These are phyloP conservation scores for Ophiostoma sp. DNA, from an alignment of 2,329 filamentous ascomycete genomes.

Conservation along the genomic window DNA sequence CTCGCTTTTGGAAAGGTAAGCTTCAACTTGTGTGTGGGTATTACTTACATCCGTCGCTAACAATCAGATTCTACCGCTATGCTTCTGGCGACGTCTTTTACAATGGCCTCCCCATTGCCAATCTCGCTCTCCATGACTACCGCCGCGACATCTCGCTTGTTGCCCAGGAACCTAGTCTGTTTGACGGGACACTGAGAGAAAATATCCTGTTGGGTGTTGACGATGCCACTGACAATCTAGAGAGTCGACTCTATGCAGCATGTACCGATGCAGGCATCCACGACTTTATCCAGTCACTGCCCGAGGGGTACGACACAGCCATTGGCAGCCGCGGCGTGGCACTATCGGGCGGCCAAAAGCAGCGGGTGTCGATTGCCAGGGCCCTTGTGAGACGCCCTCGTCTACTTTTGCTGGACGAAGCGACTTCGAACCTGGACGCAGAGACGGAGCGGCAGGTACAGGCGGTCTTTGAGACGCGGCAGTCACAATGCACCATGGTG, in stretches of 20 bases:
- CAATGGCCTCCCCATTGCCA: conserved; percentile 58
- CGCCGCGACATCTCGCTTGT: conserved; percentile 59
- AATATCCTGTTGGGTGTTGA: conserved; percentile 38
- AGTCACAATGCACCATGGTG: conserved; percentile 57
- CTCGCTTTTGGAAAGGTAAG: conserved; percentile 48
- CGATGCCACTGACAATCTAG: conserved; percentile 40
- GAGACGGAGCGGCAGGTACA: conserved; percentile 30
- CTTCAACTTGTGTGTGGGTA: conserved; percentile 6
- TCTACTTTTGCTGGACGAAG: conserved; percentile 30
- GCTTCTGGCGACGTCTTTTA: conserved; percentile 55
- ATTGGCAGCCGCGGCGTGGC: conserved; percentile 29
- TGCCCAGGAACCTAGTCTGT: conserved; percentile 59
- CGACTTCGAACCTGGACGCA: conserved; percentile 29
- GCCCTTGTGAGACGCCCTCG: conserved; percentile 27
- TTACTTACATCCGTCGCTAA: conserved; percentile 11
- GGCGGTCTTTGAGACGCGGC: conserved; percentile 27
- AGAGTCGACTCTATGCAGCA: conserved; percentile 49
- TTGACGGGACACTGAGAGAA: conserved; percentile 49
- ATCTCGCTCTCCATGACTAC: conserved; percentile 50
- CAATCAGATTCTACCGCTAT: conserved; percentile 34
- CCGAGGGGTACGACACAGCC: conserved; percentile 37
- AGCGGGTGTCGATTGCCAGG: conserved; percentile 30
- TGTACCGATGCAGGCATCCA: conserved; percentile 66
- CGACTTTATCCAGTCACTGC: conserved; percentile 68
- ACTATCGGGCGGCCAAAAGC: conserved; percentile 30